Base-by-base conservation (phyloP, 176 grass and related monocot species). In the Hordeum vulgare region DNA sequence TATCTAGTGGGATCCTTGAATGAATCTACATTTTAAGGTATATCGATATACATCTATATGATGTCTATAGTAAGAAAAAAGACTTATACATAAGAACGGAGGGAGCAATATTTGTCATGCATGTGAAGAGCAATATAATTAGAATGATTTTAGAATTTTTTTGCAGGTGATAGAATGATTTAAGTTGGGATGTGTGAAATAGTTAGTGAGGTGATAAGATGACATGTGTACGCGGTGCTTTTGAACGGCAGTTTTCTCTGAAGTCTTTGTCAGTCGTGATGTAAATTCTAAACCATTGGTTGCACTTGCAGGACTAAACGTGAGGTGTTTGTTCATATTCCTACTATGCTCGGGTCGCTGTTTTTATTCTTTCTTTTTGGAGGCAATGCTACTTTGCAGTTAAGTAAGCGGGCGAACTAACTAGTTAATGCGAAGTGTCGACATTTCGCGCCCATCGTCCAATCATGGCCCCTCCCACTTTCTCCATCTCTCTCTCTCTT, bases 381-480 rank as follows among this genome's bases (percentile, higher is more conserved):
- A 56, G 18, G 51, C 51, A 56, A 56, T 56, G 51, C 51, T 21
- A 20, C 51, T 56, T 56, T 56, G 51, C 51, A 56, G 51, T 56
- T 56, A 56, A 56, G 51, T 56, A 56, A 21, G 51, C 51, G 51
- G 7, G 51, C 20, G 51, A 56, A 56, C 51, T 56, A 56, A 56
- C 65, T 51, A 67, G 44, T 83, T 86, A 86, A 86, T 90, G 88
- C 67, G 29, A 68, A 51, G 75, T 90, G 84, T 90, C 80, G 75
- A 90, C 88, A 90, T 69, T 74, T 86, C 60, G 8, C 4, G 28
- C 18, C 4, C 42, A n/a, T 0, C 14, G 18, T 33, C 82, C 40
- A 62, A 89, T 77, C 77, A 71, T 1, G 40, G 24, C 0, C 1
- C 10, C 53, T 83, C 39, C 41, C 36, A n/a, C 66, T 69, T 69